Evolutionary conservation across 2,329 filamentous ascomycete species (phyloP).

Genomic region (Fusarium pseudonygamai): DNA sequence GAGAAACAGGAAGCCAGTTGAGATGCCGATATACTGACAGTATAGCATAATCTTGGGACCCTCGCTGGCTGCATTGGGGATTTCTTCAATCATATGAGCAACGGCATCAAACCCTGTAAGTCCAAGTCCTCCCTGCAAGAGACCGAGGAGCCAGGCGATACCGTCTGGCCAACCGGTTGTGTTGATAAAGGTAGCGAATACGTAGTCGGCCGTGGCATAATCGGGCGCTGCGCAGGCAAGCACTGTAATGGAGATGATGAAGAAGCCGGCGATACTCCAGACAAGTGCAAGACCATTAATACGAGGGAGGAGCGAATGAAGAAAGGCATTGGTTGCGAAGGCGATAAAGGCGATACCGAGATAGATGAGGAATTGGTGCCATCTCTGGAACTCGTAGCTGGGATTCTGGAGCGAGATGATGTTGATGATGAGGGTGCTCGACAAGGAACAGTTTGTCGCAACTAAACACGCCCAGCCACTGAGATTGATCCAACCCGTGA

Average conservation of each 20-base stretch:
- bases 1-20: slow-evolving; percentile 71
- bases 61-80: slow-evolving; percentile 44
- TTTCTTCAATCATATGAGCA: slow-evolving; percentile 50
- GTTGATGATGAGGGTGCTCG: slow-evolving; percentile 72
- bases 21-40: slow-evolving; percentile 69
- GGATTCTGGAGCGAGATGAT: slow-evolving; percentile 70
- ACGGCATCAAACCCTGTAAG: slow-evolving; percentile 49
- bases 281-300: slow-evolving; percentile 74
- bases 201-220: slow-evolving; percentile 53
- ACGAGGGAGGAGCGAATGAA: slow-evolving; percentile 45
- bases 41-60: slow-evolving; percentile 55
- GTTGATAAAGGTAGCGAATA: slow-evolving; percentile 47
- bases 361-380: slow-evolving; percentile 74
- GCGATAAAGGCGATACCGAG: slow-evolving; percentile 43
- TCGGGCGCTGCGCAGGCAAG: slow-evolving; percentile 71
- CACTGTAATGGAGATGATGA: slow-evolving; percentile 74
- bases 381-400: slow-evolving; percentile 64
- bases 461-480: slow-evolving; percentile 73
- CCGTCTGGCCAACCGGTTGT: slow-evolving; percentile 48
- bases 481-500: slow-evolving; percentile 69
- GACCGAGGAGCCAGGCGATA: slow-evolving; percentile 47
- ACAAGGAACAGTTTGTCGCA: slow-evolving; percentile 73
- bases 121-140: slow-evolving; percentile 47
- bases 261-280: slow-evolving; percentile 75
- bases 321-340: slow-evolving; percentile 45